These are phyloP conservation scores for Exutisphaerella laricina DNA, from an alignment of 2,329 filamentous ascomycete species.

Conservation along the genomic window DNA sequence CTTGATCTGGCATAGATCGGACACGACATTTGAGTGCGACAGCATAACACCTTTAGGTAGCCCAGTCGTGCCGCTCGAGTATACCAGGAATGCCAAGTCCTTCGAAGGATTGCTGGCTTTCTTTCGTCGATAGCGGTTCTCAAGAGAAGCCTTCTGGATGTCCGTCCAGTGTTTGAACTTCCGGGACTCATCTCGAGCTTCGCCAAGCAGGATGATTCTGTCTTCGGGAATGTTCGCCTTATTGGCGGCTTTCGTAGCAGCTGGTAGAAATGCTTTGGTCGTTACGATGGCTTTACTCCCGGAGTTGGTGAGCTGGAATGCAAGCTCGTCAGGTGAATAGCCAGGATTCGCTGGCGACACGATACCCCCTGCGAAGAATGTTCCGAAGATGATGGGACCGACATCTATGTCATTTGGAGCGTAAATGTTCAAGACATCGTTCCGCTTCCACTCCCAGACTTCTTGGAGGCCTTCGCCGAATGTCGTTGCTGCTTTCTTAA, in stretches of 20 bases:
- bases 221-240: conserved; percentile 63
- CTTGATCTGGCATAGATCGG: conserved; percentile 54
- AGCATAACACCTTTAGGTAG: conserved; percentile 88
- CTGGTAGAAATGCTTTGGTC: conserved; percentile 59
- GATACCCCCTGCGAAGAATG: conserved; percentile 75
- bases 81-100: conserved; percentile 79
- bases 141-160: conserved; percentile 57
- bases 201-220: conserved; percentile 69
- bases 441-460: conserved; percentile 70
- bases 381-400: conserved; percentile 59
- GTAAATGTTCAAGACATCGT: conserved; percentile 77
- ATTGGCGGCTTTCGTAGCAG: conserved; percentile 61
- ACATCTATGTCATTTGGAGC: conserved; percentile 77
- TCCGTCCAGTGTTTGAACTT: conserved; percentile 65
- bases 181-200: conserved; percentile 53
- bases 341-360: conserved; percentile 82
- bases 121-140: conserved; percentile 53
- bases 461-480: conserved; percentile 76
- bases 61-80: conserved; percentile 85
- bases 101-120: conserved; percentile 57
- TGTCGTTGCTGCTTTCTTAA: conserved; percentile 60
- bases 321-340: conserved; percentile 77
- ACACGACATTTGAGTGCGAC: conserved; percentile 73
- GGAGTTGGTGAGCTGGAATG: conserved; percentile 76
- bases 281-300: conserved; percentile 70